These are phyloP conservation scores for Yamagishiella unicocca DNA, from an alignment of 139 green algal genomes.

Conservation along the genomic window DNA sequence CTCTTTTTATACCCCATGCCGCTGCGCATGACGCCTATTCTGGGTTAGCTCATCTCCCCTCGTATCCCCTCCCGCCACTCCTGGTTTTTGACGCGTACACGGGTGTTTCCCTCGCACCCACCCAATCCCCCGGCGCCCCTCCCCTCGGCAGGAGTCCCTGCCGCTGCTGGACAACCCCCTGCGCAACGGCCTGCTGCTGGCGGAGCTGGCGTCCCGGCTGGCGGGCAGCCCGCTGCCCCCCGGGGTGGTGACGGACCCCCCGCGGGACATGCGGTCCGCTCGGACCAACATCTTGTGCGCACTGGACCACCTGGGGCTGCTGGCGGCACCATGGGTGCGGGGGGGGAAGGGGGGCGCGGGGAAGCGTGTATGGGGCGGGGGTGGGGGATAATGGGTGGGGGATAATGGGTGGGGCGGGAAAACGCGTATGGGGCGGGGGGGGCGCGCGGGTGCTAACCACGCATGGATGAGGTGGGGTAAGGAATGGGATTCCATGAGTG, in stretches of 20 bases:
- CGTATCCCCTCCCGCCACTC: too few species aligned
- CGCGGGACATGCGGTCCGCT: constrained; percentile 27
- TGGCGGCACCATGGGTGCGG: constrained; percentile 30
- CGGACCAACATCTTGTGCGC: constrained; percentile 55
- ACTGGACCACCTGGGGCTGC: constrained; percentile 52
- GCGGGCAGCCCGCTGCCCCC: not conserved
- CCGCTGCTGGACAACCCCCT: constrained; percentile 55
- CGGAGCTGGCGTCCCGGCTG: not conserved
- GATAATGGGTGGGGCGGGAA: too few species aligned
- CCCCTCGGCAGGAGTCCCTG: constrained; percentile 6
- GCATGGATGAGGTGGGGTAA: too few species aligned
- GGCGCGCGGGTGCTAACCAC: too few species aligned
- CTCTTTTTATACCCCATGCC: too few species aligned
- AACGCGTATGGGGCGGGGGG: too few species aligned
- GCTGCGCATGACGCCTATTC: too few species aligned
- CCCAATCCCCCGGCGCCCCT: not conserved
- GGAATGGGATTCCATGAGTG: too few species aligned
- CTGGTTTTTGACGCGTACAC: not conserved
- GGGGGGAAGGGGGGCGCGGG: too few species aligned
- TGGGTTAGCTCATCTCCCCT: too few species aligned
- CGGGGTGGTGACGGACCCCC: not conserved
- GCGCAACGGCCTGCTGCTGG: constrained; percentile 32
- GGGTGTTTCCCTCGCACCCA: not conserved
- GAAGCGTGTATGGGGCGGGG: too few species aligned
- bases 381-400: too few species aligned